phyloP scores from a whole-genome alignment of 1,284 basidiomycete genomes.

The Papiliotrema terrestris region DNA sequence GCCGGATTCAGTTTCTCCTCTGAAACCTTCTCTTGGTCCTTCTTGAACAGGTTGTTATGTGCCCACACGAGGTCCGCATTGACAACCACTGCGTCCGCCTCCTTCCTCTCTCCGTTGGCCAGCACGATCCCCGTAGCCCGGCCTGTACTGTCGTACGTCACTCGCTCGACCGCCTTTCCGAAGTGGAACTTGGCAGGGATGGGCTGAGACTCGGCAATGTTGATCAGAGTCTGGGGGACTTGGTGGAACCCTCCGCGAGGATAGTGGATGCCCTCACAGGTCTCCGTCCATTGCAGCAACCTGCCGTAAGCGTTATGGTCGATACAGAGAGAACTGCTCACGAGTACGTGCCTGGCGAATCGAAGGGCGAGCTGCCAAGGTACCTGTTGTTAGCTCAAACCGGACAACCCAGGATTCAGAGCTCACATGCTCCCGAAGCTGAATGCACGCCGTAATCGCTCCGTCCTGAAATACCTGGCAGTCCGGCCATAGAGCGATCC shows the following conservation, averaged over 20 bases:
- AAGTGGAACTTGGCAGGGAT: constrained; percentile 49
- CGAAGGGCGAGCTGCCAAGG: constrained; percentile 54
- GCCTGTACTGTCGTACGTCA: constrained; percentile 39
- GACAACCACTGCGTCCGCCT: constrained; percentile 54
- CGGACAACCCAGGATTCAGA: too few relatives aligned
- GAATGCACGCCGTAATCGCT: constrained; percentile 52
- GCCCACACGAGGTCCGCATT: constrained; percentile 57
- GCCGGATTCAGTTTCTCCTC: constrained; percentile 21
- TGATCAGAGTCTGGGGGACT: constrained; percentile 51
- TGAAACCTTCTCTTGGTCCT: constrained; percentile 6
- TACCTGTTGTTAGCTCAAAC: constrained; percentile 5
- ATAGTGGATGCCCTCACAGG: constrained; percentile 55
- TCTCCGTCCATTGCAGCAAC: constrained; percentile 56
- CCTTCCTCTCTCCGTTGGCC: constrained; percentile 46
- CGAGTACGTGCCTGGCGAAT: constrained; percentile 55
- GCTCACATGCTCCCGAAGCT: constrained; percentile 49
- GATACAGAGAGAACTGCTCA: constrained; percentile 3
- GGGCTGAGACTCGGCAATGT: constrained; percentile 49
- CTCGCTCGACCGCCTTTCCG: constrained; percentile 46
- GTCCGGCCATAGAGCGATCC: constrained; percentile 46
- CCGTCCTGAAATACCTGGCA: constrained; percentile 52
- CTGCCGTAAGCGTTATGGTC: constrained; percentile 4
- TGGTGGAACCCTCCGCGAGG: constrained; percentile 54
- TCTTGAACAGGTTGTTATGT: constrained; percentile 52
- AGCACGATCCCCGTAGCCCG: constrained; percentile 50